Conservation (phyloP, 306 rosid species). For the Pyrus betulifolia region DNA sequence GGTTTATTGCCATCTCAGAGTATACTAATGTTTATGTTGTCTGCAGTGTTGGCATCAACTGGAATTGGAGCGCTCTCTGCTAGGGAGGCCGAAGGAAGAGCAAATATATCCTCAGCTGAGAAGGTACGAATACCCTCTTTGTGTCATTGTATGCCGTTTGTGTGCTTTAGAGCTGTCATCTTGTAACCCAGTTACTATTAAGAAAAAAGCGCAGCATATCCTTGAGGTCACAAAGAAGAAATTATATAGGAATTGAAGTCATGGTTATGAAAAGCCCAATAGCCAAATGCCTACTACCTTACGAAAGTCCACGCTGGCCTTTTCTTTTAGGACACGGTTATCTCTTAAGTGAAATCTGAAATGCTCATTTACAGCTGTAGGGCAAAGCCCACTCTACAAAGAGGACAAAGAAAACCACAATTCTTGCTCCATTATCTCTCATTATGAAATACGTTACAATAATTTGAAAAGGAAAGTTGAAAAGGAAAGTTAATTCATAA, state of each 20-base stretch:
- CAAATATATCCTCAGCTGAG: slow-evolving; percentile 79
- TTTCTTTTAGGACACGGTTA: not conserved
- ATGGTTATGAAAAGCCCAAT: not conserved
- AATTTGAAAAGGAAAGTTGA: not conserved
- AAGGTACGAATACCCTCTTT: slow-evolving; percentile 46
- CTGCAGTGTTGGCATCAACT: slow-evolving; percentile 85
- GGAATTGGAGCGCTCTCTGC: slow-evolving; percentile 92
- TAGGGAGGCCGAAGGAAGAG: slow-evolving; percentile 96
- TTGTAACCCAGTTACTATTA: not conserved
- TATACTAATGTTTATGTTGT: slow-evolving; percentile 25
- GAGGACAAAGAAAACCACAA: not conserved
- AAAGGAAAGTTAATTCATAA: not conserved
- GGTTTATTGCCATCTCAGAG: not conserved
- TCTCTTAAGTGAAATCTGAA: not conserved
- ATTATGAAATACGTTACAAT: not conserved
- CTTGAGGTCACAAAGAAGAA: not conserved
- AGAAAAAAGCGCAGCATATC: not conserved
- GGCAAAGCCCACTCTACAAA: not conserved
- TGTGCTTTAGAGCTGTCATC: not conserved
- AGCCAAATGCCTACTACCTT: not conserved
- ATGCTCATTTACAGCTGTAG: not conserved
- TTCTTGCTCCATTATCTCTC: not conserved
- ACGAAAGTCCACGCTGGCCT: not conserved
- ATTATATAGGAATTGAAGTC: not conserved
- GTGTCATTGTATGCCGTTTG: slow-evolving; percentile 1